A percentile compares a stretch with the other conserved stretches of the same genome.
Evolutionary conservation across 768 basidiomycete species (phyloP).

Genomic region (Bullera alba): DNA sequence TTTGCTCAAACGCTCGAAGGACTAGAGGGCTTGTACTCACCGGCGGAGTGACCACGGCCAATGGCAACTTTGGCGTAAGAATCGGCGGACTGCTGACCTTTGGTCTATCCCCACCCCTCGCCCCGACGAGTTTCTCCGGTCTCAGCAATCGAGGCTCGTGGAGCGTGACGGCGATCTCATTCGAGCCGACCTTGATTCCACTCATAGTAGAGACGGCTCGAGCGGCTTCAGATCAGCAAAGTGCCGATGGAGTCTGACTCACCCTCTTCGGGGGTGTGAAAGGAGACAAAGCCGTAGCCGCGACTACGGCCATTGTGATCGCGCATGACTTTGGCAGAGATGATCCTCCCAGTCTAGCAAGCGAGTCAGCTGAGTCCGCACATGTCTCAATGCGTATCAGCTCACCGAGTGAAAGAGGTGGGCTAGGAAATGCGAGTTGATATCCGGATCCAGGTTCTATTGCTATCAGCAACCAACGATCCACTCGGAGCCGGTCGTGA

Average conservation of each 20-base stretch:
- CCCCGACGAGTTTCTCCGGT: slow-evolving; percentile 30
- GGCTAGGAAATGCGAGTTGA: slow-evolving; percentile 24
- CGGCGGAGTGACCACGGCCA: too few relatives aligned
- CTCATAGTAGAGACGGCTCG: slow-evolving; percentile 19
- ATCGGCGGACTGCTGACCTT: too few relatives aligned
- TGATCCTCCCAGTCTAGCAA: slow-evolving; percentile 26
- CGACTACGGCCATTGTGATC: slow-evolving; percentile 90
- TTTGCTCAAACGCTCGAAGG: too few relatives aligned
- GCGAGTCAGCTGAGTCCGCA: background rate
- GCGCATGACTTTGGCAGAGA: slow-evolving; percentile 63
- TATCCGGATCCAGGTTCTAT: slow-evolving; percentile 35
- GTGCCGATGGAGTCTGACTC: slow-evolving; percentile 1
- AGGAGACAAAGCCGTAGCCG: slow-evolving; percentile 93
- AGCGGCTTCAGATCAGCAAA: slow-evolving; percentile 7
- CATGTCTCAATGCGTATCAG: too few relatives aligned
- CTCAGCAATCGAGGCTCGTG: slow-evolving; percentile 34
- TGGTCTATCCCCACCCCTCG: too few relatives aligned
- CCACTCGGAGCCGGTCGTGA: background rate
- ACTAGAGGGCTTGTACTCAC: too few relatives aligned
- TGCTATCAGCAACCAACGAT: background rate
- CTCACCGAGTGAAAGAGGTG: slow-evolving; percentile 28
- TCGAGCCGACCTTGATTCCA: slow-evolving; percentile 16
- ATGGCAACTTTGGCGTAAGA: too few relatives aligned
- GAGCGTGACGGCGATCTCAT: slow-evolving; percentile 22
- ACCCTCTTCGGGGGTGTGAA: slow-evolving; percentile 45